phyloP scores from a whole-genome alignment of 2,329 filamentous ascomycete species.

The Uncinocarpus reesii region DNA sequence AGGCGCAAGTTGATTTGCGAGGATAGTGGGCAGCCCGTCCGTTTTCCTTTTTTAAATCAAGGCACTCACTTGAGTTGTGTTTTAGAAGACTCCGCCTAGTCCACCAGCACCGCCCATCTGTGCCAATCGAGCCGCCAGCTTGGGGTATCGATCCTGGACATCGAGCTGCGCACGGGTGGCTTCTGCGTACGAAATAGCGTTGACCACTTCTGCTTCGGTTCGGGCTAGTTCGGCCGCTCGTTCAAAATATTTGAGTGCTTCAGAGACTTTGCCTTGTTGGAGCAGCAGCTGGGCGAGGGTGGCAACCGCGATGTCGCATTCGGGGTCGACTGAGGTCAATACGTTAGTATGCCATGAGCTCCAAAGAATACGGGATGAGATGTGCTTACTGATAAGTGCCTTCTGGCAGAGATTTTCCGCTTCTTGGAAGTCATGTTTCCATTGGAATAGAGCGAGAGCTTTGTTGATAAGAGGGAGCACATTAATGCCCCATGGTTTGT shows the following conservation, averaged over 20 bases:
- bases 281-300: conserved; percentile 97
- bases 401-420: conserved; percentile 96
- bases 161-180: conserved; percentile 92
- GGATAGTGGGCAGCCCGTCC: too few species aligned
- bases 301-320: conserved; percentile 96
- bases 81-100: conserved; percentile 24
- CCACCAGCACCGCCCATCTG: conserved; percentile 43
- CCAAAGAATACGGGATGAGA: neutral
- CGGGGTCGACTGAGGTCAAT: conserved; percentile 65
- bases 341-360: conserved; percentile 29
- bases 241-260: conserved; percentile 94
- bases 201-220: conserved; percentile 91
- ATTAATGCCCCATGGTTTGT: conserved; percentile 91
- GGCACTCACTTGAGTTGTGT: neutral
- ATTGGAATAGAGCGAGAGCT: conserved; percentile 91
- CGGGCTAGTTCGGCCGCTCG: conserved; percentile 86
- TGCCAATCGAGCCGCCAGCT: conserved; percentile 62
- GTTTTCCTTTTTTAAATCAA: neutral
- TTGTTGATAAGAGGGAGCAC: conserved; percentile 98
- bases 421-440: conserved; percentile 92
- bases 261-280: conserved; percentile 93
- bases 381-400: conserved; percentile 77
- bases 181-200: conserved; percentile 92
- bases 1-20: too few species aligned
- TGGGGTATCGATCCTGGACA: conserved; percentile 76